Conservation (phyloP, 129 eudicot genomes). For the Chrysanthemum makinoi region DNA sequence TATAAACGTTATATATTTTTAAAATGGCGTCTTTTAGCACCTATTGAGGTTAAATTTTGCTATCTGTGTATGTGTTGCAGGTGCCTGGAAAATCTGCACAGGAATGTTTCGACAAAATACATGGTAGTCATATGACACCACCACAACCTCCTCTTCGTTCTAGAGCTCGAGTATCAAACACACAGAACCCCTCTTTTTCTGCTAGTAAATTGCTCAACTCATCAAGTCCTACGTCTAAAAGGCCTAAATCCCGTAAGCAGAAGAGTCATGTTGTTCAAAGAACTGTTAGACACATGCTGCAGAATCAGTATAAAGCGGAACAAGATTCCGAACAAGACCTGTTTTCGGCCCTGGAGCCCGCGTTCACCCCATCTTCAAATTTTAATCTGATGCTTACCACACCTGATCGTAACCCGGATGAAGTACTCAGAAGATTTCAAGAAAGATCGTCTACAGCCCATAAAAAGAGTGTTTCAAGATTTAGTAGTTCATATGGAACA, state of each 20-base stretch:
- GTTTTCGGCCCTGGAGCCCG: constrained; percentile 62
- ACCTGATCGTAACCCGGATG: constrained; percentile 34
- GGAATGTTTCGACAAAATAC: constrained; percentile 84
- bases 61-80: constrained; percentile 39
- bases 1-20: background rate
- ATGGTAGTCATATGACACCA: constrained; percentile 72
- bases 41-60: constrained; percentile 15
- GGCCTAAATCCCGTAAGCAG: constrained; percentile 27
- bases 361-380: constrained; percentile 23
- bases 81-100: constrained; percentile 96
- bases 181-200: constrained; percentile 39
- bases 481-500: constrained; percentile 27
- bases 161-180: constrained; percentile 37
- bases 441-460: constrained; percentile 49
- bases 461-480: constrained; percentile 45
- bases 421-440: constrained; percentile 29
- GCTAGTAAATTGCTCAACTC: constrained; percentile 52
- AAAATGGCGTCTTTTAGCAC: background rate
- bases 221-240: constrained; percentile 43
- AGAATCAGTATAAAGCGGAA: constrained; percentile 47
- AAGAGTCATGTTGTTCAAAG: constrained; percentile 55
- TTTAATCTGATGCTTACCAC: constrained; percentile 33
- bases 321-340: constrained; percentile 56
- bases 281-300: constrained; percentile 57
- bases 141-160: constrained; percentile 53